phyloP scores from a whole-genome alignment of 139 green algal genomes.

The Diplosphaera chodatii region DNA sequence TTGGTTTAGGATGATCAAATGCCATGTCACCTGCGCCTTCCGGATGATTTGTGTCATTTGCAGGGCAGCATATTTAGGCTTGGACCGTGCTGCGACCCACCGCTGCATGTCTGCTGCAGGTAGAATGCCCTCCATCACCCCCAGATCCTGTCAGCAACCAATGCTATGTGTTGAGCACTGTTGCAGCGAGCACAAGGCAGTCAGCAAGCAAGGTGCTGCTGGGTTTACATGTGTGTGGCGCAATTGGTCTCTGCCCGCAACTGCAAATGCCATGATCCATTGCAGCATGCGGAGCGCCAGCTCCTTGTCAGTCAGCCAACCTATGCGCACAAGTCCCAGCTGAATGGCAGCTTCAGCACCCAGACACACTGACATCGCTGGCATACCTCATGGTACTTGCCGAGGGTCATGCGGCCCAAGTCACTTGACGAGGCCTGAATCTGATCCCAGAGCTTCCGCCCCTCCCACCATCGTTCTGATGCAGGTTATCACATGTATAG shows the following conservation, averaged over 20 bases:
- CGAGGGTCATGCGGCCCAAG: background rate
- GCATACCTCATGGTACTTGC: too few species aligned
- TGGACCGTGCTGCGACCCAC: background rate
- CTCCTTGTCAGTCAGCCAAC: conserved; percentile 1
- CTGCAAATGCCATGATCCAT: background rate
- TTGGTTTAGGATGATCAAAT: too few species aligned
- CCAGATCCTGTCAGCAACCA: background rate
- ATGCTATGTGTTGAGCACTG: too few species aligned
- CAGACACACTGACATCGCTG: too few species aligned
- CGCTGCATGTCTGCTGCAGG: background rate
- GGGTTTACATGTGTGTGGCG: background rate
- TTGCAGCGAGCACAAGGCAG: too few species aligned
- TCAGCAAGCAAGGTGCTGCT: too few species aligned
- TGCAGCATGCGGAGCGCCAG: background rate
- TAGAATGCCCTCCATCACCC: background rate
- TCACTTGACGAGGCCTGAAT: background rate
- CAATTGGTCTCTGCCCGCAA: background rate
- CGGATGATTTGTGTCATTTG: background rate
- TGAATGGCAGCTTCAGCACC: too few species aligned
- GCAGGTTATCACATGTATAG: too few species aligned
- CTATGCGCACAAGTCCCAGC: too few species aligned
- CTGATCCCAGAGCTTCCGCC: background rate
- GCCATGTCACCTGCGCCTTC: background rate
- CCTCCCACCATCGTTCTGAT: background rate
- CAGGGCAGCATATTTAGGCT: background rate